Evolutionary conservation across 306 rosid species (phyloP), one percentile per base, ranked within the genome.

Genomic region (Sphenostylis stenocarpa): DNA sequence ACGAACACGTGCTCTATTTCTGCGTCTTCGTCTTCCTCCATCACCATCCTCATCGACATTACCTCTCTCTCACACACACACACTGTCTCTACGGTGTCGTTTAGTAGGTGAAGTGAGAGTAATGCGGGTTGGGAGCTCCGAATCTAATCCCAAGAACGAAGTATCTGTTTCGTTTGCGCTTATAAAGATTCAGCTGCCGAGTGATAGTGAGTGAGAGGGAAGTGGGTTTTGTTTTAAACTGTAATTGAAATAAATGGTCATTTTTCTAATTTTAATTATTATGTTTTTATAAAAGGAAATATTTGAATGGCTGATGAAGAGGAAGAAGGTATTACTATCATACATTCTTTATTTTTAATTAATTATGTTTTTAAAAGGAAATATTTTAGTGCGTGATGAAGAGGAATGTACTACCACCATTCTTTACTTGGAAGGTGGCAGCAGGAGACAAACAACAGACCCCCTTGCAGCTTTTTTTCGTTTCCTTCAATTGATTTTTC

Each of bases 1-100:
- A 85, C 28, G 4, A 75, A 85, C 20, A 82, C 77, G n/a, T 82
- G 86, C 66, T 79, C 70, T 23, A 82, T 75, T 78, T 85, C 84
- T 6, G 51, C 61, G n/a, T 65, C 88, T 8, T 70, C 86, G 2
- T 76, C 88, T 29, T 82, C 85, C 7, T 63, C 82, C 77, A 68
- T 75, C 34, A 39, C 45, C 74, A 75, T 61, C 63, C 11, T 45
- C 39, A 38, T 41, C 29, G 17, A 72, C 43, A 80, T 43, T 36
- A 11, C 12, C 29, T 10, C 6, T 58, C 12, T 65, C 45, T 33
- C 63, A 9, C 21, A 17, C 47, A 29, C 20, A 57, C 13, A 38
- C 21, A 9, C 7, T 2, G 17, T 11, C 6, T 45, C 33, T 20
- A 23, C 72, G 36, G 56, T 39, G 65, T 31, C 28, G 58, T 62